Base-by-base conservation (phyloP, 768 basidiomycete genomes). In the Lactarius hatsudake region DNA sequence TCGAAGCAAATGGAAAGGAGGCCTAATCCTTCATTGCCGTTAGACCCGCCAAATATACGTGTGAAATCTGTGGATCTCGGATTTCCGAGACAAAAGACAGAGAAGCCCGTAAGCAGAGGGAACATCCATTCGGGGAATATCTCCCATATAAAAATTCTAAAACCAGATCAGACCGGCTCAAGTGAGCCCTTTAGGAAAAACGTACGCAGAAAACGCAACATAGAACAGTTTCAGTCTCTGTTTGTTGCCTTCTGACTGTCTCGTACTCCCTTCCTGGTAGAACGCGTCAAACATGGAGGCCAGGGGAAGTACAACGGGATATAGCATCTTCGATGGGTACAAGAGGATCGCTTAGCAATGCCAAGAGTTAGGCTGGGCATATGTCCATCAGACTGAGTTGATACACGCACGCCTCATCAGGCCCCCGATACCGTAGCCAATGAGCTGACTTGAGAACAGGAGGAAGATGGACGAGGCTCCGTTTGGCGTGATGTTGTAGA, bases 351-450 rank as follows among this genome's bases (percentile, higher is more conserved):
- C 81, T 82, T 53, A 26, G n/a, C 13, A 48, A 64, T 61, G 12
- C 64, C 56, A 53, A 38, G 6, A 10, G 26, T 60, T n/a, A 34
- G 58, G 7, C 55, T 8, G 45, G n/a, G 9, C n/a, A 48, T 9
- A 43, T 30, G 45, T 9, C 8, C 17, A 9, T 28, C 54, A 64
- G 28, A 28, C 4, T 18, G 28, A 12, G 32, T 18, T 36, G 62
- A 34, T 55, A n/a, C 61, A 71, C 80, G 69, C 64, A 83, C 83
- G 69, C 76, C 82, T 78, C 72, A 86, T 77, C 58, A 84, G 69
- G 42, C 84, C 85, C 67, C 81, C 83, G n/a, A 86, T 80, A 2
- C 84, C 84, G 62, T 85, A 86, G 17, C 85, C 85, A 65, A 79
- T 73, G 28, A 76, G 71, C 62, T 78, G 76, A 34, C 72, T 77